These are phyloP conservation scores for Epicoccum nigrum DNA, from an alignment of 2,329 filamentous ascomycete genomes.

Conservation along the genomic window DNA sequence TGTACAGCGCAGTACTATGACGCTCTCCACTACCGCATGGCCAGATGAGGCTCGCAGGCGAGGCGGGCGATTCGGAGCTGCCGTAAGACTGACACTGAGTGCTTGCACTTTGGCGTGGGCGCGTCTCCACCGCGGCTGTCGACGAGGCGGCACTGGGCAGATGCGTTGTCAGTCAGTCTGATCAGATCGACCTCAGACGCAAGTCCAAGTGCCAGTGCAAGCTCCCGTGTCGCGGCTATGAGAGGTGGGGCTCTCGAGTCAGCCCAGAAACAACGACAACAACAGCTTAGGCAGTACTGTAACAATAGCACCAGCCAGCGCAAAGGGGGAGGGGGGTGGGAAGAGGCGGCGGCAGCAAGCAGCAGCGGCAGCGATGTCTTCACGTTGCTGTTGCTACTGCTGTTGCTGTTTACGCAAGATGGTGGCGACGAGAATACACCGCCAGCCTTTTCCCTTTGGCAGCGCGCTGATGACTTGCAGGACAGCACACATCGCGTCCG, in stretches of 20 bases:
- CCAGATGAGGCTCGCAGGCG: constrained; percentile 22
- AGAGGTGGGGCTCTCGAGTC: constrained; percentile 11
- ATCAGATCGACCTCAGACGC: constrained; percentile 5
- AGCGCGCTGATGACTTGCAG: constrained; percentile 5
- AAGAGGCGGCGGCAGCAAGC: neutral
- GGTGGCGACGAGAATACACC: neutral
- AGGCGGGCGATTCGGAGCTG: constrained; percentile 12
- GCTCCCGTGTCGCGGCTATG: neutral
- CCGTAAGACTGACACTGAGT: constrained; percentile 8
- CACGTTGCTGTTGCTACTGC: no score
- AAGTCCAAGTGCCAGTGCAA: no score
- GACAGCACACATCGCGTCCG: constrained; percentile 16
- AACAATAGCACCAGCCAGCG: constrained; percentile 3
- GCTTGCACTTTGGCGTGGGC: constrained; percentile 24
- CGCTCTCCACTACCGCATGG: constrained; percentile 22
- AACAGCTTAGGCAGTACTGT: neutral
- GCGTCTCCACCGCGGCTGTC: constrained; percentile 21
- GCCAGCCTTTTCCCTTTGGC: neutral
- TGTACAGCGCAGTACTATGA: neutral
- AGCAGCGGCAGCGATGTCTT: neutral
- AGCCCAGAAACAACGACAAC: constrained; percentile 1
- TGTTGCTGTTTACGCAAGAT: constrained; percentile 5
- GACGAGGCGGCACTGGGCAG: constrained; percentile 11
- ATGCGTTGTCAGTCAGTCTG: constrained; percentile 26
- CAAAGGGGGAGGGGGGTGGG: neutral